Base-by-base conservation (phyloP, 1,284 basidiomycete genomes). In the Sanghuangporus weigelae region DNA sequence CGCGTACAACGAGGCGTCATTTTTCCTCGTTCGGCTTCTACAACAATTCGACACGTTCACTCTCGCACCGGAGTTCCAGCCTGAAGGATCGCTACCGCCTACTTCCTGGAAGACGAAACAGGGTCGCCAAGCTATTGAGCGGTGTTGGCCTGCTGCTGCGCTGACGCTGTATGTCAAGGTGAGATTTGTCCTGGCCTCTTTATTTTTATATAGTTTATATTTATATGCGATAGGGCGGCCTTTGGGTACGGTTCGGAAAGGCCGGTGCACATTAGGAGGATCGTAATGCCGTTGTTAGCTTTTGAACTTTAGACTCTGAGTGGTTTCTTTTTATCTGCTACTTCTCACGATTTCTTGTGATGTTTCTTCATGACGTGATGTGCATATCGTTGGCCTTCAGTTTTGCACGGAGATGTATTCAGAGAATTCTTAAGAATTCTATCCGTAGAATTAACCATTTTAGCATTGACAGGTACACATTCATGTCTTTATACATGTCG, bases 1-100 rank as follows among this genome's bases (percentile, higher is more conserved):
- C 66, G 88, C 88, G 3, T 85, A 84, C 66, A 89, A 89, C 69
- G 84, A 91, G 71, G 83, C 85, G 51, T 84, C 85, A 2, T 90
- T 83, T 70, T 84, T 89, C 73, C 78, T 91, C 40, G 82, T 86
- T 8, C 78, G 84, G 36, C 72, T 91, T 31, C 71, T 91, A 56
- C 88, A 90, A 68, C 77, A 78, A 23, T 90, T 85, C 67, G 81
- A 84, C 65, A 75, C 76, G 1, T 84, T 91, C 69, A 76, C 78
- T 10, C 73, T 90, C 39, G 84, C 84, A 0, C 72, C 79, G 11
- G 86, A 90, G 62, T 78, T 76, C 21, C 87, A 89, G 68, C 87
- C 88, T 1, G 70, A 70, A 46, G 82, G 79, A 0, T 86, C 87
- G 19, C 67, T 83, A 49, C 87, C 86, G 2, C 87, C 84, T 38